Base-by-base conservation (phyloP, 441 rosid genomes). In the Raphanus hybrid region DNA sequence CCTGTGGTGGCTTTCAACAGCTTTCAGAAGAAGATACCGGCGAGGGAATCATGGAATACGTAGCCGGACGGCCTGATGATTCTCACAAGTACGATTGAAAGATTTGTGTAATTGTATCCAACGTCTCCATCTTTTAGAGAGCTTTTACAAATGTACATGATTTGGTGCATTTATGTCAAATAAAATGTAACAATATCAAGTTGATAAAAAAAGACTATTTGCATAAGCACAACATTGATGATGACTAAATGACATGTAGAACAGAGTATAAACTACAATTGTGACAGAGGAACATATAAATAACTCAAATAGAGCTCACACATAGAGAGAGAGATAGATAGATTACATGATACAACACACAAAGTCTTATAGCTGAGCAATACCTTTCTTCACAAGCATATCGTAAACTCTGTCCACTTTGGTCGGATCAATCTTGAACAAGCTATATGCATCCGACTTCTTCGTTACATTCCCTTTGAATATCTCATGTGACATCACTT, bases 351-450 rank as follows among this genome's bases (percentile, higher is more conserved):
- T 73, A 78, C 81, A 67, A 62, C 70, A 61, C 35, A 27, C 34
- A 29, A 0, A 2, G 66, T 23, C 69, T 59, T 91, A 92, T 7
- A 92, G 91, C 8, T 82, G 90, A 73, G 97, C 95, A 74, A 96
- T 87, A 60, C 97, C 99, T 82, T 96, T 93, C 83, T 88, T 89
- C 78, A 96, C 94, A 16, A 93, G 93, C 87, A 91, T 91, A 65
- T 96, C 97, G 73, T 93, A 93, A 9, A 96, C 97, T 60, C 92
- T 81, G 43, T 96, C 99, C 18, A 90, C 85, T 86, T 87, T 96
- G 85, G 82, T 82, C 11, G 95, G 75, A 35, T 96, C 98, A 8
- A 92, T 84, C 90, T 84, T 87, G 89, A 96, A 96, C 60, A 96
- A 69, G 57, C 80, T 79, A 82, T 90, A 86, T 20, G 95, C 98